Conservation (phyloP, 2,329 filamentous ascomycete genomes). For the Aurifilum marmelostoma region DNA sequence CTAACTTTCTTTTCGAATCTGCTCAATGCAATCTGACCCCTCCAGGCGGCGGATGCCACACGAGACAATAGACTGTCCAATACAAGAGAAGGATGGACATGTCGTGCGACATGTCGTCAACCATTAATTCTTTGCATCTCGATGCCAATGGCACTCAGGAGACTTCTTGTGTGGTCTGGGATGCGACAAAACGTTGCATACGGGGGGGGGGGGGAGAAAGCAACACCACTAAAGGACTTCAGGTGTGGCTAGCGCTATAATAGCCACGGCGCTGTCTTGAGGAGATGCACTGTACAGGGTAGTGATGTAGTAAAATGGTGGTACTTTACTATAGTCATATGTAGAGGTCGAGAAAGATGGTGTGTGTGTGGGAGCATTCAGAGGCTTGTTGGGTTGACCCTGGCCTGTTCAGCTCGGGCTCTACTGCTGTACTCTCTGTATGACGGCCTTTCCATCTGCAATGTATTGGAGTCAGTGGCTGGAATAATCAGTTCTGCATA, state of each 20-base stretch:
- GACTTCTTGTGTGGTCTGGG: neutral
- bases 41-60: neutral
- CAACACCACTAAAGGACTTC: neutral
- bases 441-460: neutral
- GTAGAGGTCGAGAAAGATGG: too few relatives aligned
- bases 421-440: neutral
- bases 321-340: neutral
- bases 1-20: too few relatives aligned
- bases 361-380: too few relatives aligned
- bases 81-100: neutral
- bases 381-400: too few relatives aligned
- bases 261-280: neutral
- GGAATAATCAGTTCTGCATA: neutral
- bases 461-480: neutral
- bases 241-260: neutral
- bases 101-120: neutral
- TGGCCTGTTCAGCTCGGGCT: neutral
- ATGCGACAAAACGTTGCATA: neutral
- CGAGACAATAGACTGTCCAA: neutral
- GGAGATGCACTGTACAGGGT: neutral
- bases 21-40: neutral
- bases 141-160: slow-evolving; percentile 1
- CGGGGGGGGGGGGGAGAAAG: neutral
- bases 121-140: neutral
- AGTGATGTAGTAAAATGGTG: neutral